Percentiles rank a stretch among this genome's conserved stretches.
These are phyloP conservation scores for Senna siamea DNA, from an alignment of 306 rosid species.

Conservation along the genomic window DNA sequence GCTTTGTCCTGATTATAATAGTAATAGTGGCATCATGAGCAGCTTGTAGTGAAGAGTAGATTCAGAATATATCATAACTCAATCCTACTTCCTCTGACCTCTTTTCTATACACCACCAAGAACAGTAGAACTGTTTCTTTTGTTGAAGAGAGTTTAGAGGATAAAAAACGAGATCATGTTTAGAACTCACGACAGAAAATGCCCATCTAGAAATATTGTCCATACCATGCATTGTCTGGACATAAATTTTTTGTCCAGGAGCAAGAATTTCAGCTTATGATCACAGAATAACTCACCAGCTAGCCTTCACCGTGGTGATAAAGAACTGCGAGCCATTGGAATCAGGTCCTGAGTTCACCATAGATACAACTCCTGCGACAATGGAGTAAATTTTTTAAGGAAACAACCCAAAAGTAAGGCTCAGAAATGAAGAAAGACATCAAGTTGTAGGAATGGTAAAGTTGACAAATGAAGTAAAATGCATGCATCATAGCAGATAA, in stretches of 20 bases:
- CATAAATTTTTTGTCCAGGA: neutral
- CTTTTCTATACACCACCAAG: neutral
- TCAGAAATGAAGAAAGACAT: conserved; percentile 9
- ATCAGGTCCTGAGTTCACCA: conserved; percentile 89
- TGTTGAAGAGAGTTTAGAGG: neutral
- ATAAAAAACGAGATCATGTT: neutral
- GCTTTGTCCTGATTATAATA: neutral
- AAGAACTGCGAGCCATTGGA: conserved; percentile 93
- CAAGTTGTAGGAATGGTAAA: conserved; percentile 2
- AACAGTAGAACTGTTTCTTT: neutral
- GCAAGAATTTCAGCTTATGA: neutral
- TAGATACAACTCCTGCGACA: conserved; percentile 73
- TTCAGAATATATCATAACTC: conserved; percentile 11
- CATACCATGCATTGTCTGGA: neutral
- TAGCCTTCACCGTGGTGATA: conserved; percentile 79
- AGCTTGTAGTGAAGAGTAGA: no score
- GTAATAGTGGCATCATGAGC: no score
- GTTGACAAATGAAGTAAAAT: conserved; percentile 1
- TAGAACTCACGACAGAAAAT: neutral
- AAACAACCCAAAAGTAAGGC: neutral
- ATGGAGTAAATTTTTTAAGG: conserved; percentile 16
- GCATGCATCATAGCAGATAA: conserved; percentile 24
- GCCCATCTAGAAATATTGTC: conserved; percentile 3
- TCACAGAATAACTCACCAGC: conserved; percentile 59
- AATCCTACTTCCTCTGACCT: neutral